These are phyloP conservation scores for Drosera spatulata DNA, from an alignment of 179 eudicot species.

Conservation along the genomic window DNA sequence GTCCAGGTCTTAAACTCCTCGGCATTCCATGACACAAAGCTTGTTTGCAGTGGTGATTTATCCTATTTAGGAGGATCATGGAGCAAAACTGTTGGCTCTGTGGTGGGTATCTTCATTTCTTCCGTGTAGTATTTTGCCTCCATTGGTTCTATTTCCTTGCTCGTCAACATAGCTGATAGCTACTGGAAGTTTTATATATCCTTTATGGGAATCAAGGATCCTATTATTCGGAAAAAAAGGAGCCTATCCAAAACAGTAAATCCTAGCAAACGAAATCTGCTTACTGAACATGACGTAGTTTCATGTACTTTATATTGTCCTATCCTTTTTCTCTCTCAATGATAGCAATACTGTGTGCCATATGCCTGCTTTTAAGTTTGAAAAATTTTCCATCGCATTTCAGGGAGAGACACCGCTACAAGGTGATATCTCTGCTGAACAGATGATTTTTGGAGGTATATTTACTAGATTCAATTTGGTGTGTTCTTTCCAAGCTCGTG, in stretches of 20 bases:
- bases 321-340: too few species aligned
- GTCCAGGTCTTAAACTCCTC: slow-evolving; percentile 73
- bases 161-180: not conserved
- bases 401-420: slow-evolving; percentile 97
- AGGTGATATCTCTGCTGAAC: slow-evolving; percentile 95
- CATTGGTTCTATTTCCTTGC: not conserved
- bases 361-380: not conserved
- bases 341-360: not conserved
- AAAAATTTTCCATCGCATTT: slow-evolving; percentile 4
- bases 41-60: slow-evolving; percentile 87
- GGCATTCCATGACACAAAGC: slow-evolving; percentile 86
- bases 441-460: slow-evolving; percentile 90
- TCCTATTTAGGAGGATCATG: slow-evolving; percentile 90
- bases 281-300: too few species aligned
- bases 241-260: too few species aligned
- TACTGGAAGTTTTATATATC: too few species aligned
- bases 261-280: too few species aligned
- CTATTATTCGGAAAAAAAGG: too few species aligned
- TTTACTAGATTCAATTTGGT: too few species aligned
- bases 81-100: slow-evolving; percentile 73
- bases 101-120: slow-evolving; percentile 36
- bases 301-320: too few species aligned
- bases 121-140: not conserved
- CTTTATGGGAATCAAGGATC: too few species aligned
- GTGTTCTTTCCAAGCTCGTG: too few species aligned